Evolutionary conservation across 371 early-diverging fungal species (phyloP).

Genomic region (Lichtheimia ramosa): DNA sequence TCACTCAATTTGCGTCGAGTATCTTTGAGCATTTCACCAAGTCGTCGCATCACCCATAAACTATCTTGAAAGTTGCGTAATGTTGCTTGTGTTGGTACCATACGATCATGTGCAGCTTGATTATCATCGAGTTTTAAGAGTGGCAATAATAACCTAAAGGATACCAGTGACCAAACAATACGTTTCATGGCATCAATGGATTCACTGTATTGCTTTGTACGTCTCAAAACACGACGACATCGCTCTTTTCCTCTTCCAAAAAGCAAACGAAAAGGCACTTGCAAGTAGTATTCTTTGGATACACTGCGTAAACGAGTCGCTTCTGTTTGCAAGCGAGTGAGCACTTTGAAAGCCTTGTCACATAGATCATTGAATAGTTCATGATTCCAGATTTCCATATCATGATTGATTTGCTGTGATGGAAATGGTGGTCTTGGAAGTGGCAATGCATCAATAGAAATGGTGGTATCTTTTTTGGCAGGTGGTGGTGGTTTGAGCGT

Average conservation of each 20-base stretch:
- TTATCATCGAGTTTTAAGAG: constrained; percentile 12
- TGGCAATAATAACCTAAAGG: constrained; percentile 32
- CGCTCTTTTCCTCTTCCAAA: constrained; percentile 23
- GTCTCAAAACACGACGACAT: constrained; percentile 18
- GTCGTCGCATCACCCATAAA: constrained; percentile 16
- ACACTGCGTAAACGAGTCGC: constrained; percentile 32
- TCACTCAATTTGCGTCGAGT: constrained; percentile 10
- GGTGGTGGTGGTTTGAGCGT: background rate
- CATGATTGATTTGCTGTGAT: background rate
- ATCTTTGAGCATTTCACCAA: constrained; percentile 19
- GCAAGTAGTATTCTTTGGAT: constrained; percentile 29
- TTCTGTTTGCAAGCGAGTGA: constrained; percentile 31
- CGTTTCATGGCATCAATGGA: constrained; percentile 40
- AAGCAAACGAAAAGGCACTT: constrained; percentile 21
- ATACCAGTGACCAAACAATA: constrained; percentile 35
- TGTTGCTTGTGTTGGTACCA: constrained; percentile 8
- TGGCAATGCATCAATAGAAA: background rate
- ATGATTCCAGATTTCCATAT: constrained; percentile 16
- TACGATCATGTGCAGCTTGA: constrained; percentile 4
- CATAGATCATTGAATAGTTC: constrained; percentile 16
- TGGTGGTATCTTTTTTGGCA: background rate
- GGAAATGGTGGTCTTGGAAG: too few relatives aligned
- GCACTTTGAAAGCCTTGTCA: constrained; percentile 21
- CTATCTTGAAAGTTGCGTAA: constrained; percentile 19
- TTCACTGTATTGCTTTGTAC: constrained; percentile 33